Conservation (phyloP, 495 filamentous ascomycete species). For the Trichocladium antarcticum region DNA sequence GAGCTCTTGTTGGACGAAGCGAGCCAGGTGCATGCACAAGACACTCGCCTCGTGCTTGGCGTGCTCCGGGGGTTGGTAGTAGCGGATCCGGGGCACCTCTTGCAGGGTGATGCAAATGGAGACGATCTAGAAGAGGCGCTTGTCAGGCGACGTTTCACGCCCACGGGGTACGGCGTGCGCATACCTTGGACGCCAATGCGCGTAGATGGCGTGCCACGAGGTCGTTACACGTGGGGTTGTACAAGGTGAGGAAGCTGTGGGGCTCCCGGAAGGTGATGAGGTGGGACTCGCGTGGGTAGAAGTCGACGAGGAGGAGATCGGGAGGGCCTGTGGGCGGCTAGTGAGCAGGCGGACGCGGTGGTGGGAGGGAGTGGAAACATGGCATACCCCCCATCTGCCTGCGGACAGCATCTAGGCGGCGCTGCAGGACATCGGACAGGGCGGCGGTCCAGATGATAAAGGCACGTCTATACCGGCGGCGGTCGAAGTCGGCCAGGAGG, state of each 20-base stretch:
- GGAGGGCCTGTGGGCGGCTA: slow-evolving; percentile 29
- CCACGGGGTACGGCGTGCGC: neutral
- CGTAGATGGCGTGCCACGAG: slow-evolving; percentile 72
- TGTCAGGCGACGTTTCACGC: neutral
- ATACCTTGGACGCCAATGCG: slow-evolving; percentile 75
- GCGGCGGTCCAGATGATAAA: slow-evolving; percentile 75
- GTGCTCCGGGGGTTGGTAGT: slow-evolving; percentile 59
- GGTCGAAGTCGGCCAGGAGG: slow-evolving; percentile 81
- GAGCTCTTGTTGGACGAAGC: slow-evolving; percentile 83
- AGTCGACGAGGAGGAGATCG: slow-evolving; percentile 71
- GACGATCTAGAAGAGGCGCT: slow-evolving; percentile 50
- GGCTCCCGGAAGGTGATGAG: slow-evolving; percentile 86
- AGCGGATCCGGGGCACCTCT: slow-evolving; percentile 84
- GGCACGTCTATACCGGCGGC: slow-evolving; percentile 58
- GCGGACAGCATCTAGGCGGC: slow-evolving; percentile 44
- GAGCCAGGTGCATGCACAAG: slow-evolving; percentile 73
- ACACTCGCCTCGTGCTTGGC: slow-evolving; percentile 77
- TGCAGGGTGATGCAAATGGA: slow-evolving; percentile 73
- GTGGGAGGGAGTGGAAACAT: slow-evolving; percentile 1
- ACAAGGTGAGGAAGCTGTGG: slow-evolving; percentile 86
- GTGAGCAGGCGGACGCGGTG: neutral
- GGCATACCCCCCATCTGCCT: slow-evolving; percentile 51
- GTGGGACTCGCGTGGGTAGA: slow-evolving; percentile 81
- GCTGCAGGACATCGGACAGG: slow-evolving; percentile 31
- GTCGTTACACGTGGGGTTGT: slow-evolving; percentile 79